Percentiles rank a stretch among this genome's conserved stretches.
These are phyloP conservation scores for Zasmidium cellare DNA, from an alignment of 2,329 filamentous ascomycete genomes.

Conservation along the genomic window DNA sequence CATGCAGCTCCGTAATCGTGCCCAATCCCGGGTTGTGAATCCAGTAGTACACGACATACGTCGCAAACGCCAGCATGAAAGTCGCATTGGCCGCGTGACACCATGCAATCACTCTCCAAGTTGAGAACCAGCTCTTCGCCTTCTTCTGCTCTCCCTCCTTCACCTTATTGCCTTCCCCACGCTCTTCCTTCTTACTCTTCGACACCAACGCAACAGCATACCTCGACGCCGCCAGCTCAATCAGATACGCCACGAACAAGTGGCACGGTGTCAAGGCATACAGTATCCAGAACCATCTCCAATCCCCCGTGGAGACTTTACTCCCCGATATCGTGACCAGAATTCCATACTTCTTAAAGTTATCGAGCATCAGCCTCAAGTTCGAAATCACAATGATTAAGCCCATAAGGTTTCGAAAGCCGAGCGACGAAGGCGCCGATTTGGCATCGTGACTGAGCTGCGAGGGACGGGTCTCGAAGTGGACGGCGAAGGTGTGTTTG, in stretches of 20 bases:
- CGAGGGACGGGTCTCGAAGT: conserved; percentile 70
- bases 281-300: conserved; percentile 52
- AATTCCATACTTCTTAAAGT: conserved; percentile 96
- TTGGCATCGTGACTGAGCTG: conserved; percentile 82
- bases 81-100: conserved; percentile 79
- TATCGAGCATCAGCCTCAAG: conserved; percentile 90
- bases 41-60: conserved; percentile 82
- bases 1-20: conserved; percentile 85
- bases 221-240: conserved; percentile 79
- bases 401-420: conserved; percentile 95
- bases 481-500: conserved; percentile 86
- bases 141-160: conserved; percentile 54
- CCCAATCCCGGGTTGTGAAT: conserved; percentile 94
- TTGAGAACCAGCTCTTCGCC: conserved; percentile 37
- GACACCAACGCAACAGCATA: conserved; percentile 71
- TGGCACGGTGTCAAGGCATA: conserved; percentile 89
- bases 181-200: conserved; percentile 47
- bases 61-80: conserved; percentile 76
- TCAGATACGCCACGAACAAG: conserved; percentile 83
- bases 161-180: conserved; percentile 41
- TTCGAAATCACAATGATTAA: conserved; percentile 92
- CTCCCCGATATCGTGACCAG: conserved; percentile 81
- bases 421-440: conserved; percentile 77
- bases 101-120: conserved; percentile 78
- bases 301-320: conserved; percentile 25